phyloP scores from a whole-genome alignment of 495 filamentous ascomycete genomes.

The Copromyces sp. region DNA sequence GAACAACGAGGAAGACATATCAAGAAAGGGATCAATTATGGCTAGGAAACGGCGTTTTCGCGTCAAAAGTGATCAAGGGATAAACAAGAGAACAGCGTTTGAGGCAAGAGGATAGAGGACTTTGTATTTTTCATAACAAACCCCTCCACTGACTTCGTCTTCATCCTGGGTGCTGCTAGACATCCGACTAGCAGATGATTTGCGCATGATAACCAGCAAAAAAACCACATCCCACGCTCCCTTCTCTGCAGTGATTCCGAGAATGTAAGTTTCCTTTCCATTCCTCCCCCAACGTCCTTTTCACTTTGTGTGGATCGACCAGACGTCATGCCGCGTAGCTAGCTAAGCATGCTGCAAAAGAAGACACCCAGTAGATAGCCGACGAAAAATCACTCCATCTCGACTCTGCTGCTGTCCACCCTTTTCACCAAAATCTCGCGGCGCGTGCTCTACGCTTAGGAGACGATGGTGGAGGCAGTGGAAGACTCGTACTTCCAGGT shows the following conservation, averaged over 20 bases:
- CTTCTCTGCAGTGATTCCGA: constrained; percentile 11
- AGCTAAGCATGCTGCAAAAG: constrained; percentile 12
- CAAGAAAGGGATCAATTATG: not conserved
- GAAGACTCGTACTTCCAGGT: constrained; percentile 93
- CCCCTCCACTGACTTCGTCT: not conserved
- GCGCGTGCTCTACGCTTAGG: constrained; percentile 33
- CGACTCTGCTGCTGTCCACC: constrained; percentile 3
- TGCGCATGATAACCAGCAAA: not conserved
- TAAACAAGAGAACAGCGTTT: not conserved
- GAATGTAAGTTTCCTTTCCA: constrained; percentile 27
- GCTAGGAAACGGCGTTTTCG: not conserved
- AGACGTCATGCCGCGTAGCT: not conserved
- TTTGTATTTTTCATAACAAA: not conserved
- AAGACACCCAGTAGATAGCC: constrained; percentile 7
- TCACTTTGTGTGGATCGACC: not conserved
- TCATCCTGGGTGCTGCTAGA: not conserved
- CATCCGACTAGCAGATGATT: not conserved
- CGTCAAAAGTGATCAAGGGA: not conserved
- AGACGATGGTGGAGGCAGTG: constrained; percentile 53
- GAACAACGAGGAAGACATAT: not conserved
- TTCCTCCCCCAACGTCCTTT: constrained; percentile 20
- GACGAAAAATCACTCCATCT: constrained; percentile 6
- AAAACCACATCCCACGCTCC: not conserved
- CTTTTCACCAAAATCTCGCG: not conserved
- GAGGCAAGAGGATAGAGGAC: not conserved